Evolutionary conservation across 495 filamentous ascomycete genomes (phyloP).

Genomic region (Penicillium coffeae): DNA sequence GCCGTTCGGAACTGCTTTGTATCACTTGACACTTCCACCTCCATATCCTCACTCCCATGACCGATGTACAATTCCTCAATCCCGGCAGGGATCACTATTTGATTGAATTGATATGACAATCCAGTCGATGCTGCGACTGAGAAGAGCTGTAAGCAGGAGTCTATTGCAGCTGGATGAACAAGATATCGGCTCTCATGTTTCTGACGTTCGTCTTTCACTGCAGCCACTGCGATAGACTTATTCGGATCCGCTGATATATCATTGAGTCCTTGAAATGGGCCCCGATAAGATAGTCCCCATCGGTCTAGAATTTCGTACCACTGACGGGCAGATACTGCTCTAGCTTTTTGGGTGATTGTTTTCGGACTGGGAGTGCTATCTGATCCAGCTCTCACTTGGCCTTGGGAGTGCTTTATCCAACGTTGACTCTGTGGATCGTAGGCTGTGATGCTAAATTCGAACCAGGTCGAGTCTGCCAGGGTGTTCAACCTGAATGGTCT

Average conservation of each 20-base stretch:
- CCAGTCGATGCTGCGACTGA: slow-evolving; percentile 29
- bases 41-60: no score
- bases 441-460: not conserved
- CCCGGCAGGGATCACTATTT: slow-evolving; percentile 10
- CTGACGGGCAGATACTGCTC: not conserved
- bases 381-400: not conserved
- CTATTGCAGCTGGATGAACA: slow-evolving; percentile 33
- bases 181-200: not conserved
- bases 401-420: slow-evolving; percentile 2
- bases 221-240: no score
- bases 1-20: not conserved
- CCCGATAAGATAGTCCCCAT: slow-evolving; percentile 2
- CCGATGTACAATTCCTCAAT: slow-evolving; percentile 12
- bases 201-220: not conserved
- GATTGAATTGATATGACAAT: slow-evolving; percentile 17
- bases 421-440: not conserved
- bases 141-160: slow-evolving; percentile 36
- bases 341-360: not conserved
- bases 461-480: not conserved
- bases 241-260: slow-evolving; percentile 4
- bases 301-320: slow-evolving; percentile 4
- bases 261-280: not conserved
- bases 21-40: not conserved
- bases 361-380: not conserved
- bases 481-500: not conserved